A percentile compares a stretch with the other conserved stretches of the same genome.
These are phyloP conservation scores for Nicotiana attenuata DNA, from an alignment of 257 asterid species.

Conservation along the genomic window DNA sequence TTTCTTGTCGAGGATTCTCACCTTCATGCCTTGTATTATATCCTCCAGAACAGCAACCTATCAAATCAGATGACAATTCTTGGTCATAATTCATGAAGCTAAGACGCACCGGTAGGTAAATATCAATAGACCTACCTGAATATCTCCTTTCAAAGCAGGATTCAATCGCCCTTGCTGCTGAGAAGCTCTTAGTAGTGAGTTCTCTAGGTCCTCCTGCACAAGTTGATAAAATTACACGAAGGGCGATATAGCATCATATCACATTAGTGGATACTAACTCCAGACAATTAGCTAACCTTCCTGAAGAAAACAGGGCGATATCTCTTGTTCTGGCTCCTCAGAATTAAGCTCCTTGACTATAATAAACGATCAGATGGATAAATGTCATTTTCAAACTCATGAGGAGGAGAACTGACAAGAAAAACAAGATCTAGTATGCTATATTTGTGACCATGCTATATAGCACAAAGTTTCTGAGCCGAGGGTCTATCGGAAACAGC, in stretches of 20 bases:
- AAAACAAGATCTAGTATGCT: neutral
- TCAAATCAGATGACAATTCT: slow-evolving; percentile 7
- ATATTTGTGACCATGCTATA: neutral
- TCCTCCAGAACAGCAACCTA: slow-evolving; percentile 91
- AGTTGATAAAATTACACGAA: neutral
- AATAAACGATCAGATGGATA: slow-evolving; percentile 14
- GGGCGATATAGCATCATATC: neutral
- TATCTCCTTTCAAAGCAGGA: slow-evolving; percentile 56
- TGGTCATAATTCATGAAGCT: neutral
- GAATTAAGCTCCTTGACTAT: slow-evolving; percentile 77
- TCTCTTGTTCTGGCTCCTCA: slow-evolving; percentile 69
- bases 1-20: slow-evolving; percentile 18
- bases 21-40: slow-evolving; percentile 86
- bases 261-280: neutral
- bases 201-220: slow-evolving; percentile 78
- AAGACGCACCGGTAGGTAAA: neutral
- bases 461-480: neutral
- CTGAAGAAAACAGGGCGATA: slow-evolving; percentile 89
- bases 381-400: slow-evolving; percentile 1
- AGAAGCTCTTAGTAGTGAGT: slow-evolving; percentile 67
- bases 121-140: slow-evolving; percentile 43
- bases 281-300: slow-evolving; percentile 47
- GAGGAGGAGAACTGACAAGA: neutral
- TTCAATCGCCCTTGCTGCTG: slow-evolving; percentile 51
- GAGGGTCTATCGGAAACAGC: too few species aligned